Evolutionary conservation across 352 stramenopile genomes (phyloP).

Genomic region (Phytopythium ostracodes): DNA sequence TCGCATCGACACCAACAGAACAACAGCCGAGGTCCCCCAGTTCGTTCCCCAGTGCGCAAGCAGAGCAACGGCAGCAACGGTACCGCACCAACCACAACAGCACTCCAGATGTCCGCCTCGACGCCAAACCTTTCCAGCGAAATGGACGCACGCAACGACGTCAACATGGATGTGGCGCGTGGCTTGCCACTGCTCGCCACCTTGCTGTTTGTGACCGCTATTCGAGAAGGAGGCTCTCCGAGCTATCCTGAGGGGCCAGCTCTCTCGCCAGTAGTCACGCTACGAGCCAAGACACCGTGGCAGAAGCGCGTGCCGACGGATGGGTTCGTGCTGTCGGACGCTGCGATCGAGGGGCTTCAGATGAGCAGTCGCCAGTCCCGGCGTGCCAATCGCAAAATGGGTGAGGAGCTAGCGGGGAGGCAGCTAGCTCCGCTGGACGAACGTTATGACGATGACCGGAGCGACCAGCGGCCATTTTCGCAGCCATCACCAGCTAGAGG

Average conservation of each 20-base stretch:
- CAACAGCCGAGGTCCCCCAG: background rate
- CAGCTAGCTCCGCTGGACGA: background rate
- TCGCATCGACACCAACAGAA: background rate
- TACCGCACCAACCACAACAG: background rate
- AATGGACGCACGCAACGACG: background rate
- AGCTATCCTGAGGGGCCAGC: background rate
- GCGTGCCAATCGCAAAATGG: background rate
- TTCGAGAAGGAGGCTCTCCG: background rate
- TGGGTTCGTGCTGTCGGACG: background rate
- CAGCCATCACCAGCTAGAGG: background rate
- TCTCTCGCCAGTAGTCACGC: background rate
- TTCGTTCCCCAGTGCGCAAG: background rate
- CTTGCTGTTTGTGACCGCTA: background rate
- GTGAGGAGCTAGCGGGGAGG: background rate
- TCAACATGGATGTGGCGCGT: background rate
- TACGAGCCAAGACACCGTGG: background rate
- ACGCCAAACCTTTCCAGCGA: background rate
- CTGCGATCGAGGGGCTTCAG: background rate
- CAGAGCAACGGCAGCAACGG: background rate
- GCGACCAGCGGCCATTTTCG: background rate
- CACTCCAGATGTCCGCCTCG: background rate
- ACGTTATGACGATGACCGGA: background rate
- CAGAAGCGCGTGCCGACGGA: background rate
- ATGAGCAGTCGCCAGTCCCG: background rate
- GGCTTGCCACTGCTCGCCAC: background rate